Percentiles rank a stretch among this genome's conserved stretches.
These are phyloP conservation scores for Tuber magnatum DNA, from an alignment of 495 filamentous ascomycete species.

Conservation along the genomic window DNA sequence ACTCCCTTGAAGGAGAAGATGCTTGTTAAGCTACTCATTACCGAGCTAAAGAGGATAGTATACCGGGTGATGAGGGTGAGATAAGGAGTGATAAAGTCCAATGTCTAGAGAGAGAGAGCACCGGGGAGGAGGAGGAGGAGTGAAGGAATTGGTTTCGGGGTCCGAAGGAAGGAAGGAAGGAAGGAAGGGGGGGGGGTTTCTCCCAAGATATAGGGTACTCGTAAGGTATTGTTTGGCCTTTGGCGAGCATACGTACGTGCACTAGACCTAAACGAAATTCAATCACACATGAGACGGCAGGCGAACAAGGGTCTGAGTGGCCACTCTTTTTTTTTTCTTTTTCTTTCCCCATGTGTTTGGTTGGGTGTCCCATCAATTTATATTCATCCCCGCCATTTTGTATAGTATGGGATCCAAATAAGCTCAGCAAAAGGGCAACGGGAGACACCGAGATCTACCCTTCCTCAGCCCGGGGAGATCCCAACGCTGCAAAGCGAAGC, in stretches of 20 bases:
- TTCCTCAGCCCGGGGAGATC: neutral
- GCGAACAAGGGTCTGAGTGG: neutral
- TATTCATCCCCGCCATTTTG: neutral
- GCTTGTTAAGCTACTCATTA: neutral
- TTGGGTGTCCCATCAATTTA: neutral
- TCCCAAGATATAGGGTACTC: neutral
- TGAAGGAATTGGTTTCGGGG: neutral
- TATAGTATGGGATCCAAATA: neutral
- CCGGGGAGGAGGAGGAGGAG: neutral
- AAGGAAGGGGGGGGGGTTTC: neutral
- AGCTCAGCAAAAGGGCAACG: neutral
- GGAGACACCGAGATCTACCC: neutral
- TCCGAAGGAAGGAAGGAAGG: no score
- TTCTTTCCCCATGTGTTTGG: neutral
- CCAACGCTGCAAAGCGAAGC: neutral
- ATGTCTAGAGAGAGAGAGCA: neutral
- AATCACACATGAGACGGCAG: neutral
- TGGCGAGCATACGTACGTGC: neutral
- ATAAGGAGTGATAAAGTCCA: neutral
- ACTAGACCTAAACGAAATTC: neutral
- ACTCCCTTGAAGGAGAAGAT: slow-evolving; percentile 3
- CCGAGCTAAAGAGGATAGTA: neutral
- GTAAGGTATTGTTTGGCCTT: neutral
- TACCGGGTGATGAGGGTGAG: neutral
- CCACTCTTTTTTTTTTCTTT: no score